A percentile compares a stretch with the other conserved stretches of the same genome.
phyloP scores from a whole-genome alignment of 177 flowering plant species.

The Vitis hybrid region DNA sequence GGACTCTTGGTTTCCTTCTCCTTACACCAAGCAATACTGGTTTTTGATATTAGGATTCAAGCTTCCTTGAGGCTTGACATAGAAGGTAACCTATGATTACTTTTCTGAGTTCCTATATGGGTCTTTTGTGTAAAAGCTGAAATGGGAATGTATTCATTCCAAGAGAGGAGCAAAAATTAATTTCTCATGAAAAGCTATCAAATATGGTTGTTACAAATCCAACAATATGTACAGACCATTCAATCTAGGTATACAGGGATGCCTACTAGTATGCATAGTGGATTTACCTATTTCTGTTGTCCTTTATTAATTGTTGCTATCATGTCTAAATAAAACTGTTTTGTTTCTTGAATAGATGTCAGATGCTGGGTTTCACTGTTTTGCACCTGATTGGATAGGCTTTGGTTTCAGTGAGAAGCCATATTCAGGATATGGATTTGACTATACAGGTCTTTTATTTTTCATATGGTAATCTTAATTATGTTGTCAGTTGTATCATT shows the following conservation, averaged over 20 bases:
- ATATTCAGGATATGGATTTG: slow-evolving; percentile 88
- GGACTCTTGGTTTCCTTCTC: no score
- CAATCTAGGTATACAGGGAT: neutral
- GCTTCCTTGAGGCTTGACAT: no score
- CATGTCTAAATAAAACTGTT: neutral
- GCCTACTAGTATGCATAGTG: neutral
- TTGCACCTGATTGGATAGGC: slow-evolving; percentile 99
- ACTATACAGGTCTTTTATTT: slow-evolving; percentile 70
- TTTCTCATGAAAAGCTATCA: neutral
- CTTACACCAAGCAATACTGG: no score
- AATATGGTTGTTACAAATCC: neutral
- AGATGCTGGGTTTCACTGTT: slow-evolving; percentile 87
- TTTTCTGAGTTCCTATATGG: no score
- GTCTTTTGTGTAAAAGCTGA: no score
- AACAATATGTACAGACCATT: neutral
- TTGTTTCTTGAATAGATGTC: slow-evolving; percentile 55
- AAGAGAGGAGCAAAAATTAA: neutral
- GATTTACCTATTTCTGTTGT: neutral
- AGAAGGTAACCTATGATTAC: no score
- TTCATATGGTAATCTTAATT: neutral
- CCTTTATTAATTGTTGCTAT: neutral
- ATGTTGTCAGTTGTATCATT: neutral
- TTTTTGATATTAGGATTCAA: no score
- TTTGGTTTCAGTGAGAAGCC: slow-evolving; percentile 99
- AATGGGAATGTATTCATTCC: neutral